Conservation (phyloP, 768 basidiomycete species). For the Tulasnella sp. region DNA sequence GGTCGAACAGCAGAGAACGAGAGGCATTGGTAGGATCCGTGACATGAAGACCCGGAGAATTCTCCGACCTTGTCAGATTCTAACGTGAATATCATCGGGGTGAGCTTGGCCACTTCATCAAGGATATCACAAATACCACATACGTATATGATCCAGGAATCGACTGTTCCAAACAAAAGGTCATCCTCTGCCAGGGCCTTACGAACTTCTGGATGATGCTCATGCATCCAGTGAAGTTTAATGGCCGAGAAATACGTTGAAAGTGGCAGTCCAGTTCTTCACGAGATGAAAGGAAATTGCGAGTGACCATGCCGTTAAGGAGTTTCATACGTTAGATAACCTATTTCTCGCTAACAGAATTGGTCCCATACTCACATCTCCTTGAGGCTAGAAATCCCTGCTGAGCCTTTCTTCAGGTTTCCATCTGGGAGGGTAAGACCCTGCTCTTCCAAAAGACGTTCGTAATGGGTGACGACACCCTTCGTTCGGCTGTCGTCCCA, state of each 20-base stretch:
- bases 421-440: slow-evolving; percentile 64
- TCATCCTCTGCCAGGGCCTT: slow-evolving; percentile 70
- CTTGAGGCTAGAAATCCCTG: slow-evolving; percentile 50
- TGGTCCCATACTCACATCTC: slow-evolving; percentile 44
- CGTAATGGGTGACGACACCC: slow-evolving; percentile 65
- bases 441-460: slow-evolving; percentile 51
- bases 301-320: not conserved
- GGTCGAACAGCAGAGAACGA: slow-evolving; percentile 82
- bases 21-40: slow-evolving; percentile 94
- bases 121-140: slow-evolving; percentile 17
- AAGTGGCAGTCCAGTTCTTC: slow-evolving; percentile 80
- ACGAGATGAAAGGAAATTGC: not conserved
- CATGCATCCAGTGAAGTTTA: slow-evolving; percentile 94
- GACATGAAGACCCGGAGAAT: slow-evolving; percentile 50
- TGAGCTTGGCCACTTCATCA: not conserved
- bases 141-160: slow-evolving; percentile 92
- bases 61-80: slow-evolving; percentile 23
- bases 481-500: slow-evolving; percentile 96
- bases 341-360: slow-evolving; percentile 12
- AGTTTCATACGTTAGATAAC: slow-evolving; percentile 10
- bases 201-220: slow-evolving; percentile 62
- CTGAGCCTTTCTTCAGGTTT: slow-evolving; percentile 54
- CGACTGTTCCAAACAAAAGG: slow-evolving; percentile 86
- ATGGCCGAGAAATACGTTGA: slow-evolving; percentile 98
- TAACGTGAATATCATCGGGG: slow-evolving; percentile 24